phyloP scores from a whole-genome alignment of 345 rosid genomes.

The Combretum micranthum region DNA sequence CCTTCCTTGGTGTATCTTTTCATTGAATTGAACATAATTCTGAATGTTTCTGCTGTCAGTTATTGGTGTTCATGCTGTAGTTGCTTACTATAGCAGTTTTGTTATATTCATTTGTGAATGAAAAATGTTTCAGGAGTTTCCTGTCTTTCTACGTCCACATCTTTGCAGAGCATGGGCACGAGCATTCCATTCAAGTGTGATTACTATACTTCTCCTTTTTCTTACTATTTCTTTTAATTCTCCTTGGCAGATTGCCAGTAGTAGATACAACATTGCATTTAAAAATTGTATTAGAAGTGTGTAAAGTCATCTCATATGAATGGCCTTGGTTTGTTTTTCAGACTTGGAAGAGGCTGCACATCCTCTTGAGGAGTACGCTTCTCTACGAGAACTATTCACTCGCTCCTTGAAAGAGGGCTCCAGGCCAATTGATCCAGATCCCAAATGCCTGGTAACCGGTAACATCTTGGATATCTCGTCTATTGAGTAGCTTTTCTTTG shows the following conservation, averaged over 20 bases:
- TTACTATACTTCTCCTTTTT: conserved; percentile 5
- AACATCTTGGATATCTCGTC: conserved; percentile 30
- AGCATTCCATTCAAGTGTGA: conserved; percentile 86
- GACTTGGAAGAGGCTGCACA: conserved; percentile 83
- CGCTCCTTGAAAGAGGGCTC: conserved; percentile 83
- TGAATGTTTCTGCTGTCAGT: not conserved
- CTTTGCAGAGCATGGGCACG: conserved; percentile 90
- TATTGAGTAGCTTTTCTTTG: conserved; percentile 10
- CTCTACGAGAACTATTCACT: conserved; percentile 77
- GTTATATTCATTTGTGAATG: not conserved
- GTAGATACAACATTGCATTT: not conserved
- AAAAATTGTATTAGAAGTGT: not conserved
- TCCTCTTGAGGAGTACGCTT: conserved; percentile 78
- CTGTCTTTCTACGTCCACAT: conserved; percentile 73
- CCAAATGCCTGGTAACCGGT: conserved; percentile 94
- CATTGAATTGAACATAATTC: not conserved
- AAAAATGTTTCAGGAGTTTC: conserved; percentile 50
- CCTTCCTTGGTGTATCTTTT: too few relatives aligned
- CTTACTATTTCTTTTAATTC: not conserved
- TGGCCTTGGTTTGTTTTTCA: conserved; percentile 22
- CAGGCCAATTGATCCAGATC: conserved; percentile 80
- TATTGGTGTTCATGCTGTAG: not conserved
- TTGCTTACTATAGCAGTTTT: not conserved
- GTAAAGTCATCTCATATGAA: not conserved
- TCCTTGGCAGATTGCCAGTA: not conserved